Percentiles rank a stretch among this genome's conserved stretches.
These are phyloP conservation scores for Dittrichia graveolens DNA, from an alignment of 129 eudicot species.

Conservation along the genomic window DNA sequence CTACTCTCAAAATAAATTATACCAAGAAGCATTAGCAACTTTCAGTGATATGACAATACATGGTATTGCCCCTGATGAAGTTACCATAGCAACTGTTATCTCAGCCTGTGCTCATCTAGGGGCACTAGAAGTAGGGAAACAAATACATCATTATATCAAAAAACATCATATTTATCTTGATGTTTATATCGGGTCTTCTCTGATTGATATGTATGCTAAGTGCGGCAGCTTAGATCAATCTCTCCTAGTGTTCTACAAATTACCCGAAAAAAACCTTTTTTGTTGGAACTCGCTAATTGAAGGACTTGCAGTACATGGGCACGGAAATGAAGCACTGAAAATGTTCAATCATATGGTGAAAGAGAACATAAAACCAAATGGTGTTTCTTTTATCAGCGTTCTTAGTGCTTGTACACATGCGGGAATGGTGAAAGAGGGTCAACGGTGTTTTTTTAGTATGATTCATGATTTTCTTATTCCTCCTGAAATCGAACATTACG, in stretches of 20 bases:
- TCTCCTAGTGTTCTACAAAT: constrained; percentile 61
- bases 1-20: constrained; percentile 56
- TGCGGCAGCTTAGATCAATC: constrained; percentile 69
- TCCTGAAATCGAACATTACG: constrained; percentile 77
- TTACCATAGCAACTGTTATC: constrained; percentile 66
- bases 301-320: constrained; percentile 77
- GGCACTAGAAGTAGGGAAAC: constrained; percentile 62
- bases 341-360: constrained; percentile 60
- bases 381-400: constrained; percentile 70
- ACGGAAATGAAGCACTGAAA: constrained; percentile 60
- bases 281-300: constrained; percentile 90
- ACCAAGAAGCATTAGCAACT: constrained; percentile 51
- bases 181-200: constrained; percentile 75
- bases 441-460: constrained; percentile 36
- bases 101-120: constrained; percentile 87
- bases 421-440: constrained; percentile 60
- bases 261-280: constrained; percentile 68
- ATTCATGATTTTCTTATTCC: constrained; percentile 42
- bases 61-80: constrained; percentile 61
- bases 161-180: constrained; percentile 44
- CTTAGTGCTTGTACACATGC: constrained; percentile 86
- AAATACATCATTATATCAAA: constrained; percentile 53
- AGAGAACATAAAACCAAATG: constrained; percentile 61
- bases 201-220: constrained; percentile 90
- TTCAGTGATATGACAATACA: constrained; percentile 56